Conservation (phyloP, 2,329 filamentous ascomycete species). For the Paecilomyces formosus region DNA sequence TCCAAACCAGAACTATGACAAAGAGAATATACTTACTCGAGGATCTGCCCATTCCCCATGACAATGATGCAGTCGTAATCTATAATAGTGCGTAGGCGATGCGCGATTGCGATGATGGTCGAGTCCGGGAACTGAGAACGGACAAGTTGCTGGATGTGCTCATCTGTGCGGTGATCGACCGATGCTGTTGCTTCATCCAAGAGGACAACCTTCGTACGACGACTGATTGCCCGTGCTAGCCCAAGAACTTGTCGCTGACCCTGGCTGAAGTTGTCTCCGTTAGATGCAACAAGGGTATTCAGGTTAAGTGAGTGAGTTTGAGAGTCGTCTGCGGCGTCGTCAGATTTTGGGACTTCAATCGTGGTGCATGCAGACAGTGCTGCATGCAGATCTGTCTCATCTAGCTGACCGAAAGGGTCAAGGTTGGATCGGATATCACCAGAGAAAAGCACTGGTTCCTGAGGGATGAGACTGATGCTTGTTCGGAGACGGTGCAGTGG, state of each 20-base stretch:
- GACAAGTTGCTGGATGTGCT: constrained; percentile 51
- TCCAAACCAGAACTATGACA: not conserved
- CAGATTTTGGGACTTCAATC: constrained; percentile 20
- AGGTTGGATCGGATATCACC: constrained; percentile 53
- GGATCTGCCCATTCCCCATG: constrained; percentile 46
- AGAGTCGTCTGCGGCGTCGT: constrained; percentile 6
- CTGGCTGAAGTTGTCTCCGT: constrained; percentile 40
- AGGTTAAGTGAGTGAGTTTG: constrained; percentile 29
- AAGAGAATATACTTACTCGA: constrained; percentile 38
- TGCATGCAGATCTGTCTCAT: constrained; percentile 36
- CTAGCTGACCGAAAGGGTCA: constrained; percentile 50
- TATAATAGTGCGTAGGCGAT: constrained; percentile 56
- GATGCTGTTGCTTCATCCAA: constrained; percentile 60
- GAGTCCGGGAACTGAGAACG: constrained; percentile 44
- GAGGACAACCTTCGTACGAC: constrained; percentile 50
- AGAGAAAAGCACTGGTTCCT: constrained; percentile 53
- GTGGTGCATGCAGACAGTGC: constrained; percentile 23
- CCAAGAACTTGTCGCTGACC: constrained; percentile 58
- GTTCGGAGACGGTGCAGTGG: constrained; percentile 46
- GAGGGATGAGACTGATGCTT: constrained; percentile 51
- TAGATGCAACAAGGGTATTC: constrained; percentile 48
- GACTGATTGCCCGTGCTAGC: constrained; percentile 53
- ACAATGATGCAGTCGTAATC: constrained; percentile 55
- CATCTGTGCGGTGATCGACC: constrained; percentile 54
- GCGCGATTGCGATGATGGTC: constrained; percentile 61